phyloP scores from a whole-genome alignment of 2,329 filamentous ascomycete genomes.

The Aspergillus transmontanensis region DNA sequence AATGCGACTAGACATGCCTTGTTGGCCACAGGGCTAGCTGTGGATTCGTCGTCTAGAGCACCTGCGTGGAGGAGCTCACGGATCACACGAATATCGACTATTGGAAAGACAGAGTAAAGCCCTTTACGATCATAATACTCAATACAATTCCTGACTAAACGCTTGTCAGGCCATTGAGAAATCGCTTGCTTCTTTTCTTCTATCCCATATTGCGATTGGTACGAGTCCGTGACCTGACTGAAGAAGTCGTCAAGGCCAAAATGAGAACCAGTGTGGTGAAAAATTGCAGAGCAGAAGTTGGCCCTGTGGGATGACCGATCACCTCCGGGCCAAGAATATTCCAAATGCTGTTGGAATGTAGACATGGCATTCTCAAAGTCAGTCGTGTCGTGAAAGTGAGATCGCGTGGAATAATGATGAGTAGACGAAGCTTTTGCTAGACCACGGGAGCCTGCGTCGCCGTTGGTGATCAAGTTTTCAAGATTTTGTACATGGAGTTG shows the following conservation, averaged over 20 bases:
- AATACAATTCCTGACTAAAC: constrained; percentile 19
- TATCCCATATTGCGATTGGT: constrained; percentile 9
- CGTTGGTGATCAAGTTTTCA: constrained; percentile 5
- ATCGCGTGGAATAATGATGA: background rate
- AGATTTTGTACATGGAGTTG: constrained; percentile 17
- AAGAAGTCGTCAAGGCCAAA: constrained; percentile 23
- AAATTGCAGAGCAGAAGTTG: constrained; percentile 17
- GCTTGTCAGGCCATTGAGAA: constrained; percentile 19
- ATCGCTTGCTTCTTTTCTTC: constrained; percentile 3
- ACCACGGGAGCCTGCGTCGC: background rate
- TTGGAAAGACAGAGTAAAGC: constrained; percentile 28
- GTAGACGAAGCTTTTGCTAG: background rate
- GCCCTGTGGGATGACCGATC: background rate
- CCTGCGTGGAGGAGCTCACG: constrained; percentile 17
- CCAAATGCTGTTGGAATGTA: constrained; percentile 24
- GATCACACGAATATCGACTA: constrained; percentile 22
- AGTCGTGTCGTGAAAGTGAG: constrained; percentile 2
- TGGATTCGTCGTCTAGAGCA: constrained; percentile 10
- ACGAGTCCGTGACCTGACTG: constrained; percentile 11
- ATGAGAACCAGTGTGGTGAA: constrained; percentile 12
- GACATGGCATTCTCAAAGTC: constrained; percentile 5
- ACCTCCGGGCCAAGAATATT: constrained; percentile 17
- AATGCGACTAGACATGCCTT: constrained; percentile 26
- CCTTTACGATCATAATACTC: constrained; percentile 23
- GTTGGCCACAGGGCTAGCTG: constrained; percentile 13